Evolutionary conservation across 176 grass and related monocot genomes (phyloP).

Genomic region (Triticum turgidum): DNA sequence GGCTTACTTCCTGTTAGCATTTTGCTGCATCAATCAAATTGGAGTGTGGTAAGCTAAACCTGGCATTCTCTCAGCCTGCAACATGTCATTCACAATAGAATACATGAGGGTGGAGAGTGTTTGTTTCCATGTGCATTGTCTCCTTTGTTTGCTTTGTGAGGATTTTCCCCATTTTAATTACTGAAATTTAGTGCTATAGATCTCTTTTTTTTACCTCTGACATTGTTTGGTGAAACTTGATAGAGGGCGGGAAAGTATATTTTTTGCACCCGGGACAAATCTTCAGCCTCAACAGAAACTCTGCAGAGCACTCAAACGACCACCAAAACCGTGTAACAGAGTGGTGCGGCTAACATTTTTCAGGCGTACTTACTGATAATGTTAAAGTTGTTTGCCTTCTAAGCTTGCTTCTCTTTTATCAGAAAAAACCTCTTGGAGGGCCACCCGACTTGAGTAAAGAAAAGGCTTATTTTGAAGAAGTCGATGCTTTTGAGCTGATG

Average conservation of each 20-base stretch:
- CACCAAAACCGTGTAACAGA: slow-evolving; percentile 46
- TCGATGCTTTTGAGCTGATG: slow-evolving; percentile 78
- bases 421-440: slow-evolving; percentile 50
- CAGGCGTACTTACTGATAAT: background rate
- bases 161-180: background rate
- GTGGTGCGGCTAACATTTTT: slow-evolving; percentile 18
- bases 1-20: background rate
- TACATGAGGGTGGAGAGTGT: background rate
- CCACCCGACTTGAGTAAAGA: slow-evolving; percentile 68
- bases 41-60: background rate
- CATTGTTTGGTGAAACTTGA: slow-evolving; percentile 31
- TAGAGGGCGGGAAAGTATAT: slow-evolving; percentile 91
- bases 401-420: slow-evolving; percentile 43
- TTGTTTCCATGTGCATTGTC: background rate
- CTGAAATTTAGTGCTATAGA: slow-evolving; percentile 9
- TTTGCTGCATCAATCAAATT: background rate
- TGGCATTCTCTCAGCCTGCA: background rate
- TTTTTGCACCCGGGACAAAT: slow-evolving; percentile 51
- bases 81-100: background rate
- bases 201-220: slow-evolving; percentile 13
- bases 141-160: background rate
- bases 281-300: slow-evolving; percentile 57
- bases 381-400: slow-evolving; percentile 9
- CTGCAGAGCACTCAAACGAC: slow-evolving; percentile 46
- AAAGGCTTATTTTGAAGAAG: slow-evolving; percentile 81